A percentile compares a stretch with the other conserved stretches of the same genome.
These are phyloP conservation scores for Brachypodium distachyon DNA, from an alignment of 202 grass and related monocot genomes.

Conservation along the genomic window DNA sequence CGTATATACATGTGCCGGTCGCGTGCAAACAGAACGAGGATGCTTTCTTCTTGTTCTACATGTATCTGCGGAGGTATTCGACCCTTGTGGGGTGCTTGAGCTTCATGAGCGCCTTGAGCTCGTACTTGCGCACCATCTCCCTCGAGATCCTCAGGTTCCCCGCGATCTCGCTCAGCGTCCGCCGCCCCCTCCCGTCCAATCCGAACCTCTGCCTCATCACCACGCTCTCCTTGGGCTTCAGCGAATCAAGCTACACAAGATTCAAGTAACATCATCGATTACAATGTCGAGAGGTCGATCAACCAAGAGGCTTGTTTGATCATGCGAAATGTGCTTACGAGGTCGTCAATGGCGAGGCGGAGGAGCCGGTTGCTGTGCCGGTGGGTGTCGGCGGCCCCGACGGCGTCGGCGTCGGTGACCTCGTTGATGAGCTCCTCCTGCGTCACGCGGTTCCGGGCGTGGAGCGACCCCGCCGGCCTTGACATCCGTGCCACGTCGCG, in stretches of 20 bases:
- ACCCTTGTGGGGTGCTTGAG: conserved; percentile 83
- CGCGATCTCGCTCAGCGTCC: conserved; percentile 69
- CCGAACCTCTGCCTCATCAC: conserved; percentile 88
- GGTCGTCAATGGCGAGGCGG: conserved; percentile 81
- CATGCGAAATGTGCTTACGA: conserved; percentile 23
- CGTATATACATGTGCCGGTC: too few species aligned
- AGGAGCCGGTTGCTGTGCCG: conserved; percentile 53
- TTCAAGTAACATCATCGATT: conserved; percentile 42
- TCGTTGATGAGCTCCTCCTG: conserved; percentile 79
- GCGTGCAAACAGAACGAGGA: too few species aligned
- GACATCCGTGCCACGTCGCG: conserved; percentile 51
- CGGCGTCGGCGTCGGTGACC: conserved; percentile 52
- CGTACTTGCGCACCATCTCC: conserved; percentile 91
- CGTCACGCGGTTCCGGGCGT: conserved; percentile 61
- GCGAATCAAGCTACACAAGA: conserved; percentile 94
- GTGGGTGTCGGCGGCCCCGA: conserved; percentile 40
- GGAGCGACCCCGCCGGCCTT: conserved; percentile 60
- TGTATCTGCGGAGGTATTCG: conserved; percentile 73
- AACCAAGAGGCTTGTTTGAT: neutral
- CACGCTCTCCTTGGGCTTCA: conserved; percentile 90
- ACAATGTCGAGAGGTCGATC: neutral
- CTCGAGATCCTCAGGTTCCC: conserved; percentile 80
- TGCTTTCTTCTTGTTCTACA: conserved; percentile 48
- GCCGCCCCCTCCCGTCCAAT: conserved; percentile 64
- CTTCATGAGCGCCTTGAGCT: conserved; percentile 97